These are phyloP conservation scores for Vigna unguiculata DNA, from an alignment of 306 rosid species.

Conservation along the genomic window DNA sequence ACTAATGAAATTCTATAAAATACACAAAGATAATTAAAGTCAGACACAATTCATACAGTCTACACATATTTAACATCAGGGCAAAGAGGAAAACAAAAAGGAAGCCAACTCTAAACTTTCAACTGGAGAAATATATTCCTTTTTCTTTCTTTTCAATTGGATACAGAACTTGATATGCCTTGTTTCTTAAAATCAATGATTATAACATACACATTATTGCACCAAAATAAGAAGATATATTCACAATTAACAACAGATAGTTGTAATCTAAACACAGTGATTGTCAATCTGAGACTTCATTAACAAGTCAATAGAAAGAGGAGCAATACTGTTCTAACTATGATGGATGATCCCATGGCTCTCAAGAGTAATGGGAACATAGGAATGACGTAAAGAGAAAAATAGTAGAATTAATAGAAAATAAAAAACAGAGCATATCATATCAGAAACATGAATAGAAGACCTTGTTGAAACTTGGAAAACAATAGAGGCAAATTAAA, in stretches of 20 bases:
- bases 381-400: not conserved
- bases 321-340: not conserved
- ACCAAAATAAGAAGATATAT: not conserved
- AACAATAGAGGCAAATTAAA: not conserved
- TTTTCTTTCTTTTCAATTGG: conserved; percentile 8
- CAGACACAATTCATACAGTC: not conserved
- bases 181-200: not conserved
- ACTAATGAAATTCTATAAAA: not conserved
- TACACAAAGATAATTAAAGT: not conserved
- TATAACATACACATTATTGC: not conserved
- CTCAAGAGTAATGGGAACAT: not conserved
- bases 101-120: not conserved
- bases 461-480: not conserved
- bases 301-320: not conserved
- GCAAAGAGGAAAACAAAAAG: not conserved
- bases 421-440: not conserved
- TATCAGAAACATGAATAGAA: not conserved
- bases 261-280: not conserved
- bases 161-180: too few species aligned
- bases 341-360: not conserved
- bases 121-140: not conserved
- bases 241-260: not conserved
- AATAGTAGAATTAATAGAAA: not conserved
- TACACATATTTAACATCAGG: conserved; percentile 5
- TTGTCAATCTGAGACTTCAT: not conserved